phyloP scores from a whole-genome alignment of 148 eudicot species.

The Vaccinium corymbosum region DNA sequence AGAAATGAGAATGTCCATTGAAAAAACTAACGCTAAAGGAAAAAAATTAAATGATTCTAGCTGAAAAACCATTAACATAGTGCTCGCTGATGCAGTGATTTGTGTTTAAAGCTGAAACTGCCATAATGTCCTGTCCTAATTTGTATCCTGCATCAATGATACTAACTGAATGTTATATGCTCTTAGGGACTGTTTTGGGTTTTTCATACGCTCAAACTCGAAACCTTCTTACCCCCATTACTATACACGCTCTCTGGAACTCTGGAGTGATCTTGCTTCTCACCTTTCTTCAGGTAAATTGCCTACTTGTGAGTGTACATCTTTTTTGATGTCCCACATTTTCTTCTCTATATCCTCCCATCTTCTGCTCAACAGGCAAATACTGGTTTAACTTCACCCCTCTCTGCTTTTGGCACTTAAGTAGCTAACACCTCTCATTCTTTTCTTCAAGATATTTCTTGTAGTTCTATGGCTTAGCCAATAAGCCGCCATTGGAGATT shows the following conservation, averaged over 20 bases:
- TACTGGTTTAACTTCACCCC: neutral
- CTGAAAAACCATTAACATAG: neutral
- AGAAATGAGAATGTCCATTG: neutral
- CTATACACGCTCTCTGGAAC: slow-evolving; percentile 89
- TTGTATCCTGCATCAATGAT: neutral
- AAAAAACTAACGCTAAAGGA: neutral
- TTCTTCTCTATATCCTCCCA: neutral
- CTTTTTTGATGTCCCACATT: neutral
- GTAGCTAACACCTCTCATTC: neutral
- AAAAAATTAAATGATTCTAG: neutral
- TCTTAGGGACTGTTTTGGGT: slow-evolving; percentile 73
- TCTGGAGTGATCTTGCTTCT: slow-evolving; percentile 92
- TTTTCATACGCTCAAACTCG: slow-evolving; percentile 96
- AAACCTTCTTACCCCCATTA: slow-evolving; percentile 85
- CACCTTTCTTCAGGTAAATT: slow-evolving; percentile 84
- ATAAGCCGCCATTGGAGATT: neutral
- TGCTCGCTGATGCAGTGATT: neutral
- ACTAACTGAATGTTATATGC: slow-evolving; percentile 7
- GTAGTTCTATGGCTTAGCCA: neutral
- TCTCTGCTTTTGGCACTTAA: neutral
- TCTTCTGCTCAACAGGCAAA: neutral
- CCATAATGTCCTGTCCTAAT: neutral
- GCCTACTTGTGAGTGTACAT: neutral
- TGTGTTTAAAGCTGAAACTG: neutral
- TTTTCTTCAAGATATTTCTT: neutral